These are phyloP conservation scores for Ustulina deusta DNA, from an alignment of 2,329 filamentous ascomycete genomes.

Conservation along the genomic window DNA sequence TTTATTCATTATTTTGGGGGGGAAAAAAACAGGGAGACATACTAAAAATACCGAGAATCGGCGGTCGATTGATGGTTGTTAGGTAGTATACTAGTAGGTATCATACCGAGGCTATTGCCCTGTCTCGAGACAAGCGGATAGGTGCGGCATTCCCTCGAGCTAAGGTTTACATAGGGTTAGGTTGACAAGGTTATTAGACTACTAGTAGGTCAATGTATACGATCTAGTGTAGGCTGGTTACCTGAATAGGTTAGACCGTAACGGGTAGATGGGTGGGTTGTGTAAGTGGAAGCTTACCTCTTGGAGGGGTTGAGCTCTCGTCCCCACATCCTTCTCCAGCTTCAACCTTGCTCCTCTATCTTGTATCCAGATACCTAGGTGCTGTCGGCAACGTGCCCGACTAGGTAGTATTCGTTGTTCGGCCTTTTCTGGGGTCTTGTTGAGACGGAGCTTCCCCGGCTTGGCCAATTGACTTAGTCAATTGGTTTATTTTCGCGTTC, in stretches of 20 bases:
- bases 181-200: neutral
- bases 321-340: constrained; percentile 23
- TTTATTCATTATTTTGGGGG: too few species aligned
- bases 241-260: too few species aligned
- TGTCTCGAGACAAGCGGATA: constrained; percentile 28
- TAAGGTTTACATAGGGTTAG: neutral
- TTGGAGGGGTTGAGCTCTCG: neutral
- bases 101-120: constrained; percentile 11
- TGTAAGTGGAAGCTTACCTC: neutral
- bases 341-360: neutral
- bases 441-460: constrained; percentile 29
- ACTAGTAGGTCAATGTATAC: too few species aligned
- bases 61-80: too few species aligned
- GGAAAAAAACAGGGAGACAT: too few species aligned
- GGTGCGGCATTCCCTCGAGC: constrained; percentile 27
- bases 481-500: constrained; percentile 21
- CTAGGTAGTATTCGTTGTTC: neutral
- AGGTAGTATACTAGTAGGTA: too few species aligned
- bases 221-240: too few species aligned
- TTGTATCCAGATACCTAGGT: neutral
- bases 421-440: neutral
- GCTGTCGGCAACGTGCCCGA: neutral
- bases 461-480: constrained; percentile 29
- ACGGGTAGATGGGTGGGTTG: neutral
- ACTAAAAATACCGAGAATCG: too few species aligned